Evolutionary conservation across 208 protist genomes (phyloP).

Genomic region (Trypanosoma theileri): DNA sequence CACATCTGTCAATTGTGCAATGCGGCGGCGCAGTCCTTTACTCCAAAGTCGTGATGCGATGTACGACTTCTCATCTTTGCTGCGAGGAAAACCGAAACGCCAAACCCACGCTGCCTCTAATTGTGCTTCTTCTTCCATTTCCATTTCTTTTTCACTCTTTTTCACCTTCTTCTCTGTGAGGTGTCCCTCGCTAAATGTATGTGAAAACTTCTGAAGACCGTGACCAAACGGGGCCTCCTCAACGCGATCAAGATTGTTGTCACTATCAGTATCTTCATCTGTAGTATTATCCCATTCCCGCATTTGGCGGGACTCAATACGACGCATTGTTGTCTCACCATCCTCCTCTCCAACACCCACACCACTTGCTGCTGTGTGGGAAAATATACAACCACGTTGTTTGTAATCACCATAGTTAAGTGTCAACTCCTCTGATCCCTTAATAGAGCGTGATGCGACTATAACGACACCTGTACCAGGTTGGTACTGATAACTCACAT

Average conservation of each 20-base stretch:
- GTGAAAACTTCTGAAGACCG: constrained; percentile 1
- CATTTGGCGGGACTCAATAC: constrained; percentile 27
- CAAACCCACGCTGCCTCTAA: constrained; percentile 75
- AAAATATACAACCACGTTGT: constrained; percentile 78
- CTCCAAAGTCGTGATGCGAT: constrained; percentile 70
- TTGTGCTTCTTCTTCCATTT: constrained; percentile 32
- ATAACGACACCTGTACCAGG: constrained; percentile 40
- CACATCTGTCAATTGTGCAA: constrained; percentile 82
- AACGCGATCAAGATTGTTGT: neutral
- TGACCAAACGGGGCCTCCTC: constrained; percentile 33
- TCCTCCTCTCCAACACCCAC: neutral
- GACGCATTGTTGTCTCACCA: constrained; percentile 13
- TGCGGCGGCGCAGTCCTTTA: constrained; percentile 50
- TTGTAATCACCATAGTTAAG: constrained; percentile 66
- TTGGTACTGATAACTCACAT: constrained; percentile 55
- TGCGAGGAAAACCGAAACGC: constrained; percentile 80
- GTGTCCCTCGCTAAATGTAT: too few species aligned
- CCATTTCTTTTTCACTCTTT: constrained; percentile 13
- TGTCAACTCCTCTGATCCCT: constrained; percentile 62
- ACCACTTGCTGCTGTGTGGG: constrained; percentile 11
- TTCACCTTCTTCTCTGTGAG: neutral
- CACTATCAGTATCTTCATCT: constrained; percentile 1
- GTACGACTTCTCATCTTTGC: constrained; percentile 54
- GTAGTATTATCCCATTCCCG: constrained; percentile 24
- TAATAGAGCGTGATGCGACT: constrained; percentile 54